phyloP scores from a whole-genome alignment of 805 yeast species.

The Saccharomycopsis lassenensis region DNA sequence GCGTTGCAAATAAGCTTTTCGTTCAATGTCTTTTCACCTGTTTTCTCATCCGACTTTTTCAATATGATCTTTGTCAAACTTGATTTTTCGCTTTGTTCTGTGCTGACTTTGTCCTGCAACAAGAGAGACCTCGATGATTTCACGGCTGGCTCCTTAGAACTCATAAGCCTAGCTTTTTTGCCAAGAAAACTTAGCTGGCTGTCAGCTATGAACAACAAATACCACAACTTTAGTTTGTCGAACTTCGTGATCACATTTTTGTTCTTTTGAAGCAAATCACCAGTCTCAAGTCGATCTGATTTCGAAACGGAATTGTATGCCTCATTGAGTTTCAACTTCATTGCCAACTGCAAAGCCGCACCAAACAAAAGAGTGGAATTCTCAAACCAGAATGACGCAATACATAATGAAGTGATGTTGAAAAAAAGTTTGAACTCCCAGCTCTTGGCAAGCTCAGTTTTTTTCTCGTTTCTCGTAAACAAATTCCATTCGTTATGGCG shows the following conservation, averaged over 20 bases:
- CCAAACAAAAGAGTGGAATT: slow-evolving; percentile 58
- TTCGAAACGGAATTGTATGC: slow-evolving; percentile 1
- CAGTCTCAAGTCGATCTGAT: neutral
- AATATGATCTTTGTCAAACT: neutral
- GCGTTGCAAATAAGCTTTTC: slow-evolving; percentile 19
- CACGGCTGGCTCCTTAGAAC: slow-evolving; percentile 18
- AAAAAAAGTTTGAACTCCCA: slow-evolving; percentile 42
- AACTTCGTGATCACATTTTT: slow-evolving; percentile 22
- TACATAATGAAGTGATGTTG: slow-evolving; percentile 50
- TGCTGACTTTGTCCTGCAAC: slow-evolving; percentile 21
- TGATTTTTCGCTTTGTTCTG: neutral
- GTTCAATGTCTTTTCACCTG: slow-evolving; percentile 15
- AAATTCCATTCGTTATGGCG: slow-evolving; percentile 19
- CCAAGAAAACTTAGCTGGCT: slow-evolving; percentile 58
- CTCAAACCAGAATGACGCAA: slow-evolving; percentile 61
- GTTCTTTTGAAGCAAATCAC: neutral
- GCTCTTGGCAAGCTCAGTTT: slow-evolving; percentile 24
- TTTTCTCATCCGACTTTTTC: slow-evolving; percentile 6
- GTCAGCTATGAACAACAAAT: slow-evolving; percentile 50
- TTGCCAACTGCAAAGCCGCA: slow-evolving; percentile 55
- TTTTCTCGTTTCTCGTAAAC: slow-evolving; percentile 25
- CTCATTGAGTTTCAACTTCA: slow-evolving; percentile 32
- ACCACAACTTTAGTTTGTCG: slow-evolving; percentile 53
- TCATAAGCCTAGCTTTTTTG: slow-evolving; percentile 47
- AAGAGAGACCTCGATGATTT: slow-evolving; percentile 30